phyloP scores from a whole-genome alignment of 352 stramenopile species.

The Globisporangium recalcitrans region DNA sequence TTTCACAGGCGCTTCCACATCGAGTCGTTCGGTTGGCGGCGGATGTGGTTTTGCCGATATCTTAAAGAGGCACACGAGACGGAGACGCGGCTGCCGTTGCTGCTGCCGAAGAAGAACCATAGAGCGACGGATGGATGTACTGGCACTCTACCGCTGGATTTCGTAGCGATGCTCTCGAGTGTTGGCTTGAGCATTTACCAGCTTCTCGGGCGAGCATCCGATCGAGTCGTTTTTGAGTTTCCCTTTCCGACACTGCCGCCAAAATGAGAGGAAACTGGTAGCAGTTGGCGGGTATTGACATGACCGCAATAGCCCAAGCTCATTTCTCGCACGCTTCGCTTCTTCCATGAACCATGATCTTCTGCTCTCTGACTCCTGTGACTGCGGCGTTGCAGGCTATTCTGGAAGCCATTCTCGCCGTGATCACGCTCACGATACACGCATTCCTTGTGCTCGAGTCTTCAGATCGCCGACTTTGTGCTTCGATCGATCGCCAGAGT shows the following conservation, averaged over 20 bases:
- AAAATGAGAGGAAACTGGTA: neutral
- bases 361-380: neutral
- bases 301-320: neutral
- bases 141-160: constrained; percentile 1
- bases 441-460: neutral
- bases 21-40: neutral
- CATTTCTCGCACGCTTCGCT: neutral
- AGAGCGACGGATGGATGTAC: neutral
- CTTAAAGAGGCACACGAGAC: constrained; percentile 12
- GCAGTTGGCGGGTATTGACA: neutral
- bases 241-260: neutral
- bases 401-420: neutral
- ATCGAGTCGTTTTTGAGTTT: constrained; percentile 2
- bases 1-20: constrained; percentile 3
- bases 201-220: neutral
- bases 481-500: neutral
- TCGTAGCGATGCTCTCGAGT: neutral
- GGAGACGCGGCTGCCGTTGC: neutral
- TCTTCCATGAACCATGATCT: neutral
- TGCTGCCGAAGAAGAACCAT: constrained; percentile 7
- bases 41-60: neutral
- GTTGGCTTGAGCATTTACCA: neutral
- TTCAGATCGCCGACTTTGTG: neutral
- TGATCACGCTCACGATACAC: neutral
- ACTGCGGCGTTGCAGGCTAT: neutral